Percentiles rank a stretch among this genome's conserved stretches.
These are phyloP conservation scores for Euclidium syriacum DNA, from an alignment of 345 rosid genomes.

Conservation along the genomic window DNA sequence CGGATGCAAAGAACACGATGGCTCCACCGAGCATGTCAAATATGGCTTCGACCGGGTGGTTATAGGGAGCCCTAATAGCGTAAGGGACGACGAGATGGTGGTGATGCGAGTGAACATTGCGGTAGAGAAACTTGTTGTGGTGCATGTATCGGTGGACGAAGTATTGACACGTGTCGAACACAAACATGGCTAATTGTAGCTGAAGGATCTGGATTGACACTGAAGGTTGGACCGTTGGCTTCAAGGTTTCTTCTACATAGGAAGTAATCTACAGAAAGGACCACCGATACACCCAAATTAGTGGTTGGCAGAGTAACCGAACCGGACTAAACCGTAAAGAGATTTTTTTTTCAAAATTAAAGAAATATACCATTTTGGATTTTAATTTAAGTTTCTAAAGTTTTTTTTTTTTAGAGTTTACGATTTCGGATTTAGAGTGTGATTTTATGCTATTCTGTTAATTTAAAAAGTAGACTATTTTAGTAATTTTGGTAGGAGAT, in stretches of 20 bases:
- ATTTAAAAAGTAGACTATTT: no score
- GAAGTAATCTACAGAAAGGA: constrained; percentile 41
- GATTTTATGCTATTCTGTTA: no score
- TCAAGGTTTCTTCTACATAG: constrained; percentile 36
- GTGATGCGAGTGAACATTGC: constrained; percentile 65
- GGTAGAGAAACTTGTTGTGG: constrained; percentile 64
- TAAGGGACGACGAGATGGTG: constrained; percentile 64
- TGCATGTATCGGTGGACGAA: constrained; percentile 71
- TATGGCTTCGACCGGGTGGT: constrained; percentile 67
- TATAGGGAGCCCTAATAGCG: constrained; percentile 68
- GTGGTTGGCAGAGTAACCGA: background rate
- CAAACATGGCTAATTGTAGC: constrained; percentile 50
- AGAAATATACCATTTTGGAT: no score
- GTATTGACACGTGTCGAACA: constrained; percentile 71
- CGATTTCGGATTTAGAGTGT: no score
- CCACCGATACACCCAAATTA: background rate
- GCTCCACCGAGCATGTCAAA: constrained; percentile 72
- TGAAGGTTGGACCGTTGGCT: constrained; percentile 39
- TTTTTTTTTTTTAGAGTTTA: no score
- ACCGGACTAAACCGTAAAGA: background rate
- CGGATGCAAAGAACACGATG: constrained; percentile 57
- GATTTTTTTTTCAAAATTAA: no score
- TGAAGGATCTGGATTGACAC: constrained; percentile 43
- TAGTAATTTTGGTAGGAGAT: no score
- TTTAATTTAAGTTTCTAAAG: no score